Evolutionary conservation across 352 stramenopile genomes (phyloP).

Genomic region (Pythium pyrilobum): DNA sequence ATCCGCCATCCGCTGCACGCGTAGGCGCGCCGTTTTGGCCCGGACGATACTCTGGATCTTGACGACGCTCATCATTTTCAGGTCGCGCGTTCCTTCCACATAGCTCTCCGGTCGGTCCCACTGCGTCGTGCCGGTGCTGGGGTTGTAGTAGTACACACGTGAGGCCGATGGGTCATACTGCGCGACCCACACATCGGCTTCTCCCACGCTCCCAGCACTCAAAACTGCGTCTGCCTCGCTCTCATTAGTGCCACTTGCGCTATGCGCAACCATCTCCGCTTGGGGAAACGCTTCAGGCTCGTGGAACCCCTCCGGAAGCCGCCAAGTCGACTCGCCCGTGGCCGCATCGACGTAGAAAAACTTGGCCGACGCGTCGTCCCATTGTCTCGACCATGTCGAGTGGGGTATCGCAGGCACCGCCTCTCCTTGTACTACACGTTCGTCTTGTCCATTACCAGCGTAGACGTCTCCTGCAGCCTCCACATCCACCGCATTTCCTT

Average conservation of each 20-base stretch:
- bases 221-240: neutral
- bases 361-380: neutral
- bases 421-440: neutral
- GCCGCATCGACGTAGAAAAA: slow-evolving; percentile 20
- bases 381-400: slow-evolving; percentile 1
- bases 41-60: slow-evolving; percentile 55
- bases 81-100: slow-evolving; percentile 23
- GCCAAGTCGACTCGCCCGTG: slow-evolving; percentile 21
- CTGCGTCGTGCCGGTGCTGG: slow-evolving; percentile 25
- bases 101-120: slow-evolving; percentile 42
- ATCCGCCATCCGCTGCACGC: slow-evolving; percentile 21
- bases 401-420: neutral
- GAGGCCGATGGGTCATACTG: slow-evolving; percentile 36
- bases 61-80: slow-evolving; percentile 29
- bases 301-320: slow-evolving; percentile 18
- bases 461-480: neutral
- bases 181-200: slow-evolving; percentile 31
- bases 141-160: slow-evolving; percentile 52
- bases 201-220: neutral
- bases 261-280: neutral
- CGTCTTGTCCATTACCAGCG: neutral
- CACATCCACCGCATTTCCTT: neutral
- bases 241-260: neutral
- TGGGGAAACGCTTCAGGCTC: neutral
- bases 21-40: slow-evolving; percentile 32